Percentiles rank a stretch among this genome's conserved stretches.
These are phyloP conservation scores for Dendrobium chrysotoxum DNA, from an alignment of 106 monocot genomes.

Conservation along the genomic window DNA sequence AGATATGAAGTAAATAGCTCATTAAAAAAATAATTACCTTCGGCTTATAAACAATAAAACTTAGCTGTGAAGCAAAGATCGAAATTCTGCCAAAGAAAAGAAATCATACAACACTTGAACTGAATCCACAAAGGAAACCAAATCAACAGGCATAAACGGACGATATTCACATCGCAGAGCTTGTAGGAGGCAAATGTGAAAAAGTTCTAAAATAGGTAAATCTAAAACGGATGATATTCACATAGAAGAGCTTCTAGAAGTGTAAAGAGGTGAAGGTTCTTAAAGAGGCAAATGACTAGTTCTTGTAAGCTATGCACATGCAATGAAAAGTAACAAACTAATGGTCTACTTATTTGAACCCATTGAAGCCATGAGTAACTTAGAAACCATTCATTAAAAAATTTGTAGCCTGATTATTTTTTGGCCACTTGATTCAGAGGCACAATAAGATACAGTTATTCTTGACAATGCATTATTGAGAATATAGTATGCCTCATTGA, in stretches of 20 bases:
- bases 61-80: not conserved
- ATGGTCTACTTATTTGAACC: not conserved
- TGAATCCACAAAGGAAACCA: not conserved
- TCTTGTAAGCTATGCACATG: not conserved
- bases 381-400: not conserved
- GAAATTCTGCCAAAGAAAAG: not conserved
- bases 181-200: not conserved
- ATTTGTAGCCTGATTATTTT: not conserved
- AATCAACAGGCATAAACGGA: not conserved
- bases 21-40: not conserved
- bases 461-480: not conserved
- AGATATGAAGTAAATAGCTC: not conserved
- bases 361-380: not conserved
- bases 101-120: not conserved
- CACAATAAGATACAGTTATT: not conserved
- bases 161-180: not conserved
- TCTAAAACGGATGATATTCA: not conserved
- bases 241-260: not conserved
- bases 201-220: not conserved
- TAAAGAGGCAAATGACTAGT: not conserved
- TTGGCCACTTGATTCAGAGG: not conserved
- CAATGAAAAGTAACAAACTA: not conserved
- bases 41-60: not conserved
- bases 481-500: not conserved
- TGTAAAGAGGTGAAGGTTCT: not conserved